Percentiles rank a stretch among this genome's conserved stretches.
Conservation (phyloP, 371 early-diverging fungal genomes). For the Choanephora cucurbitarum region DNA sequence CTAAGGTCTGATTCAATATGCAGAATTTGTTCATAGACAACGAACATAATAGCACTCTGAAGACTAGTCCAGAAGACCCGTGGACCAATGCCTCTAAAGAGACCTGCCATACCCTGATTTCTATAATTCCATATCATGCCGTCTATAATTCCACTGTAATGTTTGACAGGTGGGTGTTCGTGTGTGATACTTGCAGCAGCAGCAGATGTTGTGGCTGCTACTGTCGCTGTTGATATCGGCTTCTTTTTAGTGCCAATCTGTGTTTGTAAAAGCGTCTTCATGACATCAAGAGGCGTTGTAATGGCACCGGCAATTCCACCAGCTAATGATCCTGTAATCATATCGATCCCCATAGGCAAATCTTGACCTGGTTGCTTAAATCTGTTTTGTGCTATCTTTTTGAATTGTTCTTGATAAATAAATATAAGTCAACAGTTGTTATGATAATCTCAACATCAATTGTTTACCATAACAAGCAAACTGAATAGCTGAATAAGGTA, state of each 20-base stretch:
- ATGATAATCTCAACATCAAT: too few relatives aligned
- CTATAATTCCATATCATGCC: slow-evolving; percentile 65
- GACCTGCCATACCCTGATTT: slow-evolving; percentile 60
- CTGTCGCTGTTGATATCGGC: slow-evolving; percentile 10
- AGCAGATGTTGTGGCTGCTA: slow-evolving; percentile 16
- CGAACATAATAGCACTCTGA: slow-evolving; percentile 73
- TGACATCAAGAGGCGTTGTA: slow-evolving; percentile 71
- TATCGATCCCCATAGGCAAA: slow-evolving; percentile 54
- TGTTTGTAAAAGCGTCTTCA: slow-evolving; percentile 71
- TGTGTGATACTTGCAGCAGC: slow-evolving; percentile 5
- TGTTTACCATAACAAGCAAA: slow-evolving; percentile 72
- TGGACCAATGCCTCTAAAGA: slow-evolving; percentile 70
- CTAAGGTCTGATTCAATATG: slow-evolving; percentile 43
- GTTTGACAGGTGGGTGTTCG: slow-evolving; percentile 33
- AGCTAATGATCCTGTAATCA: slow-evolving; percentile 63
- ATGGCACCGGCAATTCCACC: slow-evolving; percentile 72
- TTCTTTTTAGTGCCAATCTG: slow-evolving; percentile 34
- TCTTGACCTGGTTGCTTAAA: slow-evolving; percentile 31
- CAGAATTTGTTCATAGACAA: slow-evolving; percentile 67
- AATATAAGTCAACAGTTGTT: background rate
- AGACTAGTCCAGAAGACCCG: slow-evolving; percentile 68
- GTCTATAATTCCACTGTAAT: slow-evolving; percentile 66
- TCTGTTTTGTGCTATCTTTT: slow-evolving; percentile 41
- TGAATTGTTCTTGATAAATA: slow-evolving; percentile 46
- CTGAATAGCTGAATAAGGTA: slow-evolving; percentile 73